Base-by-base conservation (phyloP, 257 asterid genomes). In the Leonotis leonurus region DNA sequence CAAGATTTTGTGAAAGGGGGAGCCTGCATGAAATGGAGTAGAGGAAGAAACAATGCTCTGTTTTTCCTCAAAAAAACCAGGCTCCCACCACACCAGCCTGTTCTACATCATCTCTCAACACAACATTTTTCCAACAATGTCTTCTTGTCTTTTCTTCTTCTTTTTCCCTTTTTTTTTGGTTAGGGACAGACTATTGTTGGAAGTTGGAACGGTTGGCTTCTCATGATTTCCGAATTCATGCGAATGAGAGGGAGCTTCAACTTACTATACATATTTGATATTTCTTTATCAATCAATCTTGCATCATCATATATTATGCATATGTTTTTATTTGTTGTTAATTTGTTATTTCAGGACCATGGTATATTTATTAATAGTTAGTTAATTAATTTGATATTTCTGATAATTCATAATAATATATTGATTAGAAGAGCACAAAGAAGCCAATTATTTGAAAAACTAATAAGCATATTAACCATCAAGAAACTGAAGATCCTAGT, bases 61-160 rank as follows among this genome's bases (percentile, higher is more conserved):
- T 68, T 27, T 30, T 51, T 40, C 71, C 64, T 63, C 60, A 32
- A 8, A 21, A 58, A n/a, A n/a, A 53, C 16, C 76, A 73, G 74
- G 74, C 64, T 60, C 37, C 57, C 76, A n/a, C n/a, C n/a, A 67
- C 73, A 2, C 32, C 26, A 3, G 0, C 33, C 12, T 73, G 71
- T 72, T 71, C 77, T 43, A 65, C 75, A 64, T 53, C 75, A n/a
- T 12, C 73, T 73, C 69, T 51, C 64, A 49, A 46, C 59, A 46
- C 57, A 43, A 1, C 57, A 35, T 4, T 49, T 40, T 50, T 30
- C 63, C 62, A 20, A 29, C 29, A 71, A 46, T 64, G 37, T 22
- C 8, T 63, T 54, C 24, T n/a, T n/a, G n/a, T 9, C 62, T 6
- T 20, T 39, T 39, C n/a, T 49, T 16, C 46, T 26, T 61, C 66